Evolutionary conservation across 371 early-diverging fungal genomes (phyloP).

Genomic region (Rhizopus microsporus): DNA sequence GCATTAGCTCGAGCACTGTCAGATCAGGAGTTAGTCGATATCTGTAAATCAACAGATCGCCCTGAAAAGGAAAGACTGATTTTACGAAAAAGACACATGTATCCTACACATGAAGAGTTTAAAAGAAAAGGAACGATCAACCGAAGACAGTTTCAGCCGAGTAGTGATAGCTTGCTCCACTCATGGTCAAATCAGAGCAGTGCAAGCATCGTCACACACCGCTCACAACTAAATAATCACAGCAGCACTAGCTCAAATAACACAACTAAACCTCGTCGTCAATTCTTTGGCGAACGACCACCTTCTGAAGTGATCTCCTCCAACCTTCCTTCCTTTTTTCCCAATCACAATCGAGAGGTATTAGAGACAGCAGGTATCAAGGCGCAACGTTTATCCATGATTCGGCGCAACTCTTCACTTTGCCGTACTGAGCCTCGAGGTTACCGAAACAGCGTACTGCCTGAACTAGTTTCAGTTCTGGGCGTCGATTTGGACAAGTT

Average conservation of each 20-base stretch:
- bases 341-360: conserved; percentile 57
- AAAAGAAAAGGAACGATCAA: conserved; percentile 56
- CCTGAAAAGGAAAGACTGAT: conserved; percentile 78
- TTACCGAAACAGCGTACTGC: conserved; percentile 50
- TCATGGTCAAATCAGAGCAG: not conserved
- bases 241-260: conserved; percentile 16
- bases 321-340: conserved; percentile 89
- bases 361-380: conserved; percentile 56
- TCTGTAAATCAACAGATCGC: conserved; percentile 68
- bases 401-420: conserved; percentile 32
- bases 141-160: conserved; percentile 17
- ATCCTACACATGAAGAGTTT: conserved; percentile 61
- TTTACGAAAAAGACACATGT: conserved; percentile 72
- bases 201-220: not conserved
- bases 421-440: conserved; percentile 23
- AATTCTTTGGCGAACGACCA: conserved; percentile 92
- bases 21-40: conserved; percentile 70
- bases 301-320: conserved; percentile 88
- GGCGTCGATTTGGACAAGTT: conserved; percentile 53
- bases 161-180: conserved; percentile 6
- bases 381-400: conserved; percentile 50
- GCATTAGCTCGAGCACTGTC: conserved; percentile 57
- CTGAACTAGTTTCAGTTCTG: conserved; percentile 48
- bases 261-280: conserved; percentile 12
- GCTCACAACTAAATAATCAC: not conserved